Conservation (phyloP, 257 asterid species). For the Verbascum thapsus region DNA sequence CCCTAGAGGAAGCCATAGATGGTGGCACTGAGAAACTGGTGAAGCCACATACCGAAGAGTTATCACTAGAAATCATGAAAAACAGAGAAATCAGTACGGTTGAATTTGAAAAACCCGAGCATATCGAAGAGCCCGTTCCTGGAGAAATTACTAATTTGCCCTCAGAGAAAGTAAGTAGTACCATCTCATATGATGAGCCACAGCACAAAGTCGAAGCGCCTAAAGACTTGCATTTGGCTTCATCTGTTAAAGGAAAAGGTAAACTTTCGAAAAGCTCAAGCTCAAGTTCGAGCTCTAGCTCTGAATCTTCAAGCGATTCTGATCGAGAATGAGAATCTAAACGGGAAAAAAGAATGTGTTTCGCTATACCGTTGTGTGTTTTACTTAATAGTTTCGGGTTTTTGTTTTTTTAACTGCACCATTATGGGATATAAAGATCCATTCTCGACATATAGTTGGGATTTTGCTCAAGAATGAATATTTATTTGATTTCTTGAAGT, state of each 20-base stretch:
- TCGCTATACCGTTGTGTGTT: background rate
- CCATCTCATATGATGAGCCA: too few relatives aligned
- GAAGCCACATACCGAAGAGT: too few relatives aligned
- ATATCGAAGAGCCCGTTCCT: too few relatives aligned
- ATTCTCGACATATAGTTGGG: conserved; percentile 39
- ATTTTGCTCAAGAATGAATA: conserved; percentile 57
- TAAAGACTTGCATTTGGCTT: conserved; percentile 31
- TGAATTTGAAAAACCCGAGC: conserved; percentile 35
- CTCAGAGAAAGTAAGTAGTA: too few relatives aligned
- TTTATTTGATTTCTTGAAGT: conserved; percentile 56
- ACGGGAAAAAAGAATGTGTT: conserved; percentile 1
- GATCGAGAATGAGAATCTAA: conserved; percentile 41
- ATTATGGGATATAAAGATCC: too few relatives aligned
- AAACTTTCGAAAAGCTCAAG: conserved; percentile 44
- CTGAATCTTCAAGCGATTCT: conserved; percentile 65
- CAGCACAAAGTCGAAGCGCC: conserved; percentile 33
- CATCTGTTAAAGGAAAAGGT: conserved; percentile 37
- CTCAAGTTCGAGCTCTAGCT: conserved; percentile 60
- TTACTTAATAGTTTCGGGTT: conserved; percentile 11
- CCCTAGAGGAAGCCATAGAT: too few relatives aligned
- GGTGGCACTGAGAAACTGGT: too few relatives aligned
- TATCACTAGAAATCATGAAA: conserved; percentile 29
- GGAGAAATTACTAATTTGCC: too few relatives aligned
- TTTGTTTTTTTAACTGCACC: too few relatives aligned
- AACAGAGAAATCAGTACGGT: conserved; percentile 24